Evolutionary conservation across 1,139 yeast genomes (phyloP), one percentile per base, ranked within the genome.

Genomic region (Zygosaccharomyces sapae): DNA sequence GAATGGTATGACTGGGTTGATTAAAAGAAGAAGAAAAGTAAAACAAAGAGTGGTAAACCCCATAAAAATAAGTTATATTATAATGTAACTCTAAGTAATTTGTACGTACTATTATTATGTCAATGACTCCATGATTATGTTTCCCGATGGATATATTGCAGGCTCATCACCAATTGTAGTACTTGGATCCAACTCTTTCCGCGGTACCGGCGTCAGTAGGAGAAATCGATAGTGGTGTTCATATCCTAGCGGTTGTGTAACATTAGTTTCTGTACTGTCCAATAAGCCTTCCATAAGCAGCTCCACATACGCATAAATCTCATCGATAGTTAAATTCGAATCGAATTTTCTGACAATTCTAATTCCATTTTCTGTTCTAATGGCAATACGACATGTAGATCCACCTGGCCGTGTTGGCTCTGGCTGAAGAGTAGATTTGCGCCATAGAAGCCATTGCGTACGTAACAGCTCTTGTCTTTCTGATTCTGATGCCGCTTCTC

Each of bases 11-110:
- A 68, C 70, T 7, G 86, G 86, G 3, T 70, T 82, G 60, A 71
- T 75, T 54, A 80, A 79, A 81, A 81, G 70, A 83, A 80, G 70
- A 80, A 78, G 70, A 80, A 79, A 72, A 70, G 67, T 53, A 75
- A 72, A 64, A 68, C 43, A 18, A 49, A 41, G 30, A 52, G 54
- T 45, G 47, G 50, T 31, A 43, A 49, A 43, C 44, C 43, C 29
- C 43, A 22, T 12, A 44, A 38, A 46, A 47, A 37, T 43, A 30
- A 44, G 22, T 37, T 41, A 25, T 34, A 27, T 12, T 38, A 16
- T 29, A 10, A 5, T 22, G 25, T 22, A 22, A 22, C 25, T 22
- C 3, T 22, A 22, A 22, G 8, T 22, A 22, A 22, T 22, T 7
- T 22, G 25, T 22, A 22, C 25, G 25, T 22, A 22, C 25, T 22